Base-by-base conservation (phyloP, 2,329 filamentous ascomycete species). In the Fusarium clavum region DNA sequence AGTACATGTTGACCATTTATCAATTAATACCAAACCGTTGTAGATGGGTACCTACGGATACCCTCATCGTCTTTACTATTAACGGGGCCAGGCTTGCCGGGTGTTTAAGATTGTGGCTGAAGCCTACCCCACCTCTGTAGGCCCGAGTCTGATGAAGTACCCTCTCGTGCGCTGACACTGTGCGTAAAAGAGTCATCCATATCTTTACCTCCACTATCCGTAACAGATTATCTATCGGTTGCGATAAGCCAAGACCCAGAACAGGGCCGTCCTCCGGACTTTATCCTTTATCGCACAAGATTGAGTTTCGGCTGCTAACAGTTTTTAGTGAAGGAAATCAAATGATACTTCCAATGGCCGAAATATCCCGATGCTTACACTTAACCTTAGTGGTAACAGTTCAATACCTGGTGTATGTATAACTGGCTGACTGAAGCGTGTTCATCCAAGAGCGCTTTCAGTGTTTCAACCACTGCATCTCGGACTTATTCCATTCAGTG, bases 301-400 rank as follows among this genome's bases (percentile, higher is more conserved):
- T 48, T 38, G 40, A 62, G 57, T 75, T 75, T 75, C 64, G 49
- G 34, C 51, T 74, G 60, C 70, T 75, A 75, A 75, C 60, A 73
- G 66, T n/a, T 74, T 75, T 75, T 75, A 75, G 73, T 75, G 73
- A 75, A 70, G 29, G 53, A 75, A 71, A 61, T 46, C 16, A 14
- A 22, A 24, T 49, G 16, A n/a, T 6, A 51, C 44, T 27, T 47
- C 47, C 20, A 40, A 47, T 38, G 48, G 45, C 49, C 52, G 51
- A 16, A 27, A 47, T 67, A 24, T 62, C 57, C 51, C 49, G 46
- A 10, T 9, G 20, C 30, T 38, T 38, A n/a, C 29, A 18, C n/a
- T 45, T 18, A 32, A 29, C 20, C 18, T 38, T n/a, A 9, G 18
- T n/a, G 34, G 18, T 11, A n/a, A 38, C 34, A 38, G n/a, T n/a